A percentile compares a stretch with the other conserved stretches of the same genome.
These are phyloP conservation scores for Amesomyces nigricolor DNA, from an alignment of 2,329 filamentous ascomycete species.

Conservation along the genomic window DNA sequence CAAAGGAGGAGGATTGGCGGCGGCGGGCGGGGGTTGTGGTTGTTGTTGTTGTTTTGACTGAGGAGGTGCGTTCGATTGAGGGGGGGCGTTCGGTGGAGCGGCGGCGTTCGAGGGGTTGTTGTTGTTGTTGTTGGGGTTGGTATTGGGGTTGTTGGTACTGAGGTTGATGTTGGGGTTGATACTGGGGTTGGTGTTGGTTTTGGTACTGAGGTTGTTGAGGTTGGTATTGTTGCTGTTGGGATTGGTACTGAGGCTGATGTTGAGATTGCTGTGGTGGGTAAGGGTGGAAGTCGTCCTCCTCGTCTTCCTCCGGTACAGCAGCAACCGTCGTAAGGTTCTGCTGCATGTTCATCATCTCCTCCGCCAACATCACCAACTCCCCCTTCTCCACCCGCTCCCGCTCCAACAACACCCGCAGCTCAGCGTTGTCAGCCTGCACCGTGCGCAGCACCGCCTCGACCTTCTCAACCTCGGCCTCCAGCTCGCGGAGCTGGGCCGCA, in stretches of 20 bases:
- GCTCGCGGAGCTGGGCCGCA: constrained; percentile 60
- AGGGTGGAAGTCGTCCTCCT: not conserved
- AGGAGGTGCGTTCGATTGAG: not conserved
- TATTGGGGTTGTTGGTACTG: constrained; percentile 19
- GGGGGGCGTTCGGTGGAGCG: too few species aligned
- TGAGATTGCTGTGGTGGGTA: too few species aligned
- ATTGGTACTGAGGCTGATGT: too few species aligned
- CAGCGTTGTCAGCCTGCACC: constrained; percentile 63
- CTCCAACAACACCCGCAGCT: constrained; percentile 61
- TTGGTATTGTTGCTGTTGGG: constrained; percentile 20
- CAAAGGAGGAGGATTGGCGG: constrained; percentile 11
- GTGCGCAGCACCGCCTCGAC: constrained; percentile 66
- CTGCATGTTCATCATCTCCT: constrained; percentile 73
- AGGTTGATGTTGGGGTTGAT: not conserved
- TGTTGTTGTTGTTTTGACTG: constrained; percentile 10
- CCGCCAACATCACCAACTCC: constrained; percentile 72
- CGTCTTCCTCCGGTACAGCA: constrained; percentile 1
- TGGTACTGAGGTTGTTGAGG: constrained; percentile 29
- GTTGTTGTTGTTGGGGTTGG: not conserved
- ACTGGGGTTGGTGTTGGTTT: constrained; percentile 30
- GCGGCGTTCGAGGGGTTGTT: not conserved
- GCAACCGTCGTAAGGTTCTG: constrained; percentile 33
- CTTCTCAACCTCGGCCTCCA: constrained; percentile 69
- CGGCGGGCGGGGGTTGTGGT: not conserved
- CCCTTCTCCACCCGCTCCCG: constrained; percentile 76